Percentiles rank a stretch among this genome's conserved stretches.
phyloP scores from a whole-genome alignment of 495 filamentous ascomycete species.

The Ascobolus immersus region DNA sequence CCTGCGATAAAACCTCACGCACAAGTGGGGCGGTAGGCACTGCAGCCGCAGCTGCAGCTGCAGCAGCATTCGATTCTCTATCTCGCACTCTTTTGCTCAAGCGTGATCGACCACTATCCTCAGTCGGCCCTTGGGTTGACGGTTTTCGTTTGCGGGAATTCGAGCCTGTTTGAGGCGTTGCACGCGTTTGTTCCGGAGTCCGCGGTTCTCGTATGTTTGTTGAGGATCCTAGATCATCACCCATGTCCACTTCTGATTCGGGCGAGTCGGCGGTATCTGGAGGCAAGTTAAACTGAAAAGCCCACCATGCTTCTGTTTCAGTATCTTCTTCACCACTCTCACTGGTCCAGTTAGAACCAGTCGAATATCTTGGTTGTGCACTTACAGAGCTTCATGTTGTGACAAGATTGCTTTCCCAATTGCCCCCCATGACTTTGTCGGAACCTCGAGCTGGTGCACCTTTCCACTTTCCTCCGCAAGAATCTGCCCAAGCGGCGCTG shows the following conservation, averaged over 20 bases:
- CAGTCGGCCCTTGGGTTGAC: constrained; percentile 8
- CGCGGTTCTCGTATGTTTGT: no score
- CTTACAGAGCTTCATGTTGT: constrained; percentile 7
- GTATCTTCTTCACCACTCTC: no score
- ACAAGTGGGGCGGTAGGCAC: constrained; percentile 5
- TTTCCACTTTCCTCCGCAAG: constrained; percentile 16
- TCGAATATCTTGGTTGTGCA: no score
- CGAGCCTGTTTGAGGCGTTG: background rate
- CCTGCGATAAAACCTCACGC: constrained; percentile 5
- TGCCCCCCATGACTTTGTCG: constrained; percentile 23
- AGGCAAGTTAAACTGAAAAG: no score
- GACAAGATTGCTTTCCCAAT: constrained; percentile 32
- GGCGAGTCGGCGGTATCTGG: no score
- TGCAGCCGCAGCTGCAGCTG: constrained; percentile 10
- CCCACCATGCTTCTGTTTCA: no score
- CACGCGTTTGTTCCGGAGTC: no score
- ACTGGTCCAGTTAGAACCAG: no score
- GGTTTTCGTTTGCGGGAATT: background rate
- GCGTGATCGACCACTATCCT: constrained; percentile 12
- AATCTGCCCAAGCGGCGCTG: constrained; percentile 13
- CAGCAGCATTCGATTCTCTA: constrained; percentile 15
- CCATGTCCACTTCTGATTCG: no score
- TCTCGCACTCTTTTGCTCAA: constrained; percentile 15
- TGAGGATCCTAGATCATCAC: no score
- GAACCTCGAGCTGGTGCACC: constrained; percentile 10